Percentiles rank a stretch among this genome's conserved stretches.
Conservation (phyloP, 148 eudicot genomes). For the Fagopyrum esculentum region DNA sequence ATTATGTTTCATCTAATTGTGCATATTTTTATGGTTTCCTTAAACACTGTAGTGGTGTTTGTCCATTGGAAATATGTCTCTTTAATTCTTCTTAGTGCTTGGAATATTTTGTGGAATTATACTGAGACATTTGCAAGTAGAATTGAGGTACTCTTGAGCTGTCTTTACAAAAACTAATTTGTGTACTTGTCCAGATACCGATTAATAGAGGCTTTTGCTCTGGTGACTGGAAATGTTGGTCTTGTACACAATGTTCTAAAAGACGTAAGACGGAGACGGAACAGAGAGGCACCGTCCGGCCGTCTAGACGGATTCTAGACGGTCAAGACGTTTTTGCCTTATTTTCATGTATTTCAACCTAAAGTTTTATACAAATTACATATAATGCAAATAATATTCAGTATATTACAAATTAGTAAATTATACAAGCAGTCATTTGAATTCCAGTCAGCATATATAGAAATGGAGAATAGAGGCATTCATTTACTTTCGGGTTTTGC, state of each 20-base stretch:
- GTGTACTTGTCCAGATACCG: neutral
- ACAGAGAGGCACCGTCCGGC: too few species aligned
- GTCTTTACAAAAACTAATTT: neutral
- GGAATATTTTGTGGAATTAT: neutral
- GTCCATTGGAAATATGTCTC: neutral
- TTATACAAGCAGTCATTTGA: too few species aligned
- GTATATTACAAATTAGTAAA: too few species aligned
- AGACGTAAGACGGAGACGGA: too few species aligned
- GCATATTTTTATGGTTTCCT: neutral
- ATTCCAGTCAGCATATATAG: too few species aligned
- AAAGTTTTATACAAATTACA: too few species aligned
- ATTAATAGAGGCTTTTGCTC: neutral
- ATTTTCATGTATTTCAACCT: too few species aligned
- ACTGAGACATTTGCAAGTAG: neutral
- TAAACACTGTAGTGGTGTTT: neutral
- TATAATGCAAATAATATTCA: too few species aligned
- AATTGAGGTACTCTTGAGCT: neutral
- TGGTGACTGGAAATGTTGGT: neutral
- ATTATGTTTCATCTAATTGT: neutral
- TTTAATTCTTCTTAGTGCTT: neutral
- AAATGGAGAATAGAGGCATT: too few species aligned
- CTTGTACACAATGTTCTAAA: neutral
- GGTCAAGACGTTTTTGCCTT: too few species aligned
- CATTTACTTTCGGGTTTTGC: too few species aligned
- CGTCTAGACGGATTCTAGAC: too few species aligned